Conservation (phyloP, 768 basidiomycete genomes). For the Termitomyces sp. region DNA sequence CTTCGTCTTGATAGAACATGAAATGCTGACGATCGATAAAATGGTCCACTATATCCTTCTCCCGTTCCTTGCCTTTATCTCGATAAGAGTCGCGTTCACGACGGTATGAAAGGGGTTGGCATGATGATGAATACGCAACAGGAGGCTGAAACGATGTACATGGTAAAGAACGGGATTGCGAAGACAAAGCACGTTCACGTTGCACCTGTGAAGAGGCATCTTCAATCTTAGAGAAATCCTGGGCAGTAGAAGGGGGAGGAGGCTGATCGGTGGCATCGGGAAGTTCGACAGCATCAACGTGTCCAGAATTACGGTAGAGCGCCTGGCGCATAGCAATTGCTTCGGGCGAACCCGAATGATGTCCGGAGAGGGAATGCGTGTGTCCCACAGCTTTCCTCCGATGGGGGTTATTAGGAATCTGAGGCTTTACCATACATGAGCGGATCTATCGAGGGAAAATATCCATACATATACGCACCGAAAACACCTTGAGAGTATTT, state of each 20-base stretch:
- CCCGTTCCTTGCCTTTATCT: constrained; percentile 43
- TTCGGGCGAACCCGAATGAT: constrained; percentile 50
- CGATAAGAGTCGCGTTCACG: constrained; percentile 3
- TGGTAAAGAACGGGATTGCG: neutral
- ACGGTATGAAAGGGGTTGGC: neutral
- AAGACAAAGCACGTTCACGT: neutral
- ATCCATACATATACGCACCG: constrained; percentile 43
- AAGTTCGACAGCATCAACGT: constrained; percentile 34
- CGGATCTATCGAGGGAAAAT: neutral
- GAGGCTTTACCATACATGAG: constrained; percentile 41
- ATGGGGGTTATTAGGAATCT: constrained; percentile 47
- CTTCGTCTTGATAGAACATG: constrained; percentile 96
- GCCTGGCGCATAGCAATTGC: constrained; percentile 83
- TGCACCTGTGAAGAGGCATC: neutral
- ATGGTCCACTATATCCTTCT: constrained; percentile 35
- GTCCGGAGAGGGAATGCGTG: constrained; percentile 22
- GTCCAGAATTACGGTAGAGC: constrained; percentile 70
- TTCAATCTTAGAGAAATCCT: neutral
- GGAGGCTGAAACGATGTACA: neutral
- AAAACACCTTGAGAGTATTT: constrained; percentile 89
- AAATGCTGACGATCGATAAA: constrained; percentile 67
- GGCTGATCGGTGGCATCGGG: constrained; percentile 15
- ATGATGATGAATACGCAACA: neutral
- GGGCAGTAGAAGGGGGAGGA: neutral
- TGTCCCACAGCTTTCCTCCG: constrained; percentile 43